These are phyloP conservation scores for Wickerhamomyces sp. DNA, from an alignment of 1,139 yeast genomes.

Conservation along the genomic window DNA sequence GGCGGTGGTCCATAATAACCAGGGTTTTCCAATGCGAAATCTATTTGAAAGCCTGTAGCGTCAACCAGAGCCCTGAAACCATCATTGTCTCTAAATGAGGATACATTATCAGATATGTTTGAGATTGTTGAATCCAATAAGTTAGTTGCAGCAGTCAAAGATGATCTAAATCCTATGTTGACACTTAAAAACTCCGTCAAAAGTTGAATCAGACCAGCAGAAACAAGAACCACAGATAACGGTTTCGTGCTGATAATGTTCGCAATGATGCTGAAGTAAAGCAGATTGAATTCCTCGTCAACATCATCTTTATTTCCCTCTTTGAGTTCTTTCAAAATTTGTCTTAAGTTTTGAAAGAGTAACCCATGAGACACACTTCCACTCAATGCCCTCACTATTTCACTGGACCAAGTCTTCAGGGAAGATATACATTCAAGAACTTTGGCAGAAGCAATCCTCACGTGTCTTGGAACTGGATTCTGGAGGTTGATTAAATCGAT, in stretches of 20 bases:
- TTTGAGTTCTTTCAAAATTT: slow-evolving; percentile 43
- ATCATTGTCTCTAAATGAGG: slow-evolving; percentile 58
- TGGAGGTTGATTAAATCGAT: slow-evolving; percentile 67
- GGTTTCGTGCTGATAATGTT: slow-evolving; percentile 52
- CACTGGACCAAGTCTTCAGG: slow-evolving; percentile 70
- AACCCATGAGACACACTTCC: slow-evolving; percentile 88
- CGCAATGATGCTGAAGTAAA: slow-evolving; percentile 54
- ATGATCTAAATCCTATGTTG: slow-evolving; percentile 44
- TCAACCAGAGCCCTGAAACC: slow-evolving; percentile 65
- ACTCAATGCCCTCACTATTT: slow-evolving; percentile 75
- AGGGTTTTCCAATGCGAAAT: slow-evolving; percentile 55
- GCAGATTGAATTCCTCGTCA: slow-evolving; percentile 46
- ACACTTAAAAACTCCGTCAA: slow-evolving; percentile 58
- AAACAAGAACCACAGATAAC: slow-evolving; percentile 41
- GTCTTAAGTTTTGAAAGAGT: slow-evolving; percentile 66
- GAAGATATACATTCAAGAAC: slow-evolving; percentile 69
- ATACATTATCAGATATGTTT: slow-evolving; percentile 37
- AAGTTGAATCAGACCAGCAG: slow-evolving; percentile 72
- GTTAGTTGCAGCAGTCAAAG: slow-evolving; percentile 63
- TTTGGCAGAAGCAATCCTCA: slow-evolving; percentile 57
- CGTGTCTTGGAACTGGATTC: slow-evolving; percentile 41
- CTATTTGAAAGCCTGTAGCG: slow-evolving; percentile 62
- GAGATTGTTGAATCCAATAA: slow-evolving; percentile 46
- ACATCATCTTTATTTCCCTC: slow-evolving; percentile 28
- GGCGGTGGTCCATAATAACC: slow-evolving; percentile 51